Evolutionary conservation across 1,284 basidiomycete species (phyloP).

Genomic region (Cutaneotrichosporon dermatis): DNA sequence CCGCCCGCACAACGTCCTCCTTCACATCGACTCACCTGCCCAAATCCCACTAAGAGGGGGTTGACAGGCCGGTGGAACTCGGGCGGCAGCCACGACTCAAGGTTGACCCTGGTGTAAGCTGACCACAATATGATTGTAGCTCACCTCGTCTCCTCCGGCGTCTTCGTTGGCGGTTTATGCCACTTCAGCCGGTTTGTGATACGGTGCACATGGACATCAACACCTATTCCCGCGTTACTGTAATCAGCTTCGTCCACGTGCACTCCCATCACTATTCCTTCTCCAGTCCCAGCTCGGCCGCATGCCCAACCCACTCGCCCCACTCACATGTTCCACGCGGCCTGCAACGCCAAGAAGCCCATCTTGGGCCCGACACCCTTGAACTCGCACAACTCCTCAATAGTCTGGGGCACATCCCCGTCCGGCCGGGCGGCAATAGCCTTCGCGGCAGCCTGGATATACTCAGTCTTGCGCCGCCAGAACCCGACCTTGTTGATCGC

Average conservation of each 20-base stretch:
- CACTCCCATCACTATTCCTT: no score
- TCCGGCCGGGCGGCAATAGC: slow-evolving; percentile 59
- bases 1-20: no score
- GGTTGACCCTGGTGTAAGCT: slow-evolving; percentile 61
- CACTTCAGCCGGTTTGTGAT: slow-evolving; percentile 89
- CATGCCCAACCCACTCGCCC: no score
- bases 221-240: slow-evolving; percentile 90
- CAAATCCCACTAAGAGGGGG: slow-evolving; percentile 84
- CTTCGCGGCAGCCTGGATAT: slow-evolving; percentile 65
- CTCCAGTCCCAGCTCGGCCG: no score
- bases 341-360: slow-evolving; percentile 78
- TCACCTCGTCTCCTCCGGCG: slow-evolving; percentile 79
- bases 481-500: slow-evolving; percentile 89
- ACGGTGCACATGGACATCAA: slow-evolving; percentile 92
- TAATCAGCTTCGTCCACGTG: background rate
- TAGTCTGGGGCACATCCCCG: slow-evolving; percentile 76
- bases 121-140: background rate
- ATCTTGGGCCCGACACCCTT: slow-evolving; percentile 90
- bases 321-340: slow-evolving; percentile 74
- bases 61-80: slow-evolving; percentile 78
- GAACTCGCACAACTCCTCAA: slow-evolving; percentile 75
- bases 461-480: slow-evolving; percentile 77
- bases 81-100: slow-evolving; percentile 84
- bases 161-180: slow-evolving; percentile 78
- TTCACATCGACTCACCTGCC: slow-evolving; percentile 54